Evolutionary conservation across 2,329 filamentous ascomycete species (phyloP).

Genomic region (Fonsecaea nubica): DNA sequence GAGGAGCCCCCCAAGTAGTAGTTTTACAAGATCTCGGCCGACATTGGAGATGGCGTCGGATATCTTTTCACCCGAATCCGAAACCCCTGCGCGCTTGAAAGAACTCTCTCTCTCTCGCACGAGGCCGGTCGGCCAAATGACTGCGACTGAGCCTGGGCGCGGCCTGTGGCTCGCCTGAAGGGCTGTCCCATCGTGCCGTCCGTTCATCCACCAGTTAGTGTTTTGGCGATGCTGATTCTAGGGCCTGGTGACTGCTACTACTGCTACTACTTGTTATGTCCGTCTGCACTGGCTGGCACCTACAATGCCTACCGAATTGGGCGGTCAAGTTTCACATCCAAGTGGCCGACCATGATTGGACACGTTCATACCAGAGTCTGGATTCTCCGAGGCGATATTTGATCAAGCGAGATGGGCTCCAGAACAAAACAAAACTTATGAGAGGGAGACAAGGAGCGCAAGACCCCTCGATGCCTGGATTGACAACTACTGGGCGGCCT

Average conservation of each 20-base stretch:
- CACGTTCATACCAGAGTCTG: not conserved
- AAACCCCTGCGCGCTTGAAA: not conserved
- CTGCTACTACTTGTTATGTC: too few relatives aligned
- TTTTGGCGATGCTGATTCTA: conserved; percentile 1
- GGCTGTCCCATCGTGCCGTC: not conserved
- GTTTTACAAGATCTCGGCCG: too few relatives aligned
- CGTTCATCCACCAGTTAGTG: not conserved
- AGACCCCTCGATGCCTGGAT: not conserved
- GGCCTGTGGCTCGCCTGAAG: conserved; percentile 1
- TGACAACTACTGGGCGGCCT: not conserved
- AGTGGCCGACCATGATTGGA: not conserved
- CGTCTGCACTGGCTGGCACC: not conserved
- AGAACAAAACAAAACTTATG: not conserved
- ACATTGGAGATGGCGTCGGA: conserved; percentile 9
- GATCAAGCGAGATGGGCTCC: not conserved
- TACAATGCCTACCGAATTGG: not conserved
- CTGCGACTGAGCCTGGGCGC: not conserved
- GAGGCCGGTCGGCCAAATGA: not conserved
- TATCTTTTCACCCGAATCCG: conserved; percentile 19
- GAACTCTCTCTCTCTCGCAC: not conserved
- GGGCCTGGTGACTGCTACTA: not conserved
- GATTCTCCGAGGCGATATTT: not conserved
- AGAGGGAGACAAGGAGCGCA: not conserved
- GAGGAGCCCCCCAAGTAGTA: too few relatives aligned
- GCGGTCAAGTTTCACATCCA: not conserved